Evolutionary conservation across 768 basidiomycete species (phyloP).

Genomic region (Psilocybe cubensis): DNA sequence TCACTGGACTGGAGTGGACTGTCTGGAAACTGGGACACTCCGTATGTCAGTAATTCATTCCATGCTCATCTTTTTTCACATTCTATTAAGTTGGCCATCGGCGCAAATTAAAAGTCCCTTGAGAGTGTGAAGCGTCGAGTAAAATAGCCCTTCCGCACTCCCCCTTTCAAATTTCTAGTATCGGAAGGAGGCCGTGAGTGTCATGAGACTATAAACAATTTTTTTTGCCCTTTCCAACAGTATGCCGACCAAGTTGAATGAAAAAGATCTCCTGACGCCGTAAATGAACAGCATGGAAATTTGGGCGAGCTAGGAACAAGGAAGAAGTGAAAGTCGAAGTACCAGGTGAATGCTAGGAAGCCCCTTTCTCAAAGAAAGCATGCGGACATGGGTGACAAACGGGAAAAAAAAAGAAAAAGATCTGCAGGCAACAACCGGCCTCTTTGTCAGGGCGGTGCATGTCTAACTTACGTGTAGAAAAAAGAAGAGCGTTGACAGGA

Average conservation of each 20-base stretch:
- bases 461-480: too few relatives aligned
- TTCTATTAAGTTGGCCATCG: neutral
- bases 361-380: neutral
- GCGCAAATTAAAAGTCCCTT: slow-evolving; percentile 9
- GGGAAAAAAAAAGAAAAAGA: neutral
- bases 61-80: too few relatives aligned
- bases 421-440: neutral
- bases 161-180: slow-evolving; percentile 12
- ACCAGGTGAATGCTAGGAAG: neutral
- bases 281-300: too few relatives aligned
- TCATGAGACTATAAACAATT: neutral
- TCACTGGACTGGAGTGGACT: neutral
- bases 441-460: too few relatives aligned
- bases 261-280: neutral
- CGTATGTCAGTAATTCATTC: neutral
- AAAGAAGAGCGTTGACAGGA: too few relatives aligned
- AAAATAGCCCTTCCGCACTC: neutral
- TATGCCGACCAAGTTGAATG: neutral
- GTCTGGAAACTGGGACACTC: too few relatives aligned
- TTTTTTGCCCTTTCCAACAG: neutral
- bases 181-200: slow-evolving; percentile 1
- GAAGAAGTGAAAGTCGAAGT: too few relatives aligned
- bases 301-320: too few relatives aligned
- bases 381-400: neutral
- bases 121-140: neutral